These are phyloP conservation scores for Pythium coloratum DNA, from an alignment of 352 stramenopile genomes.

Conservation along the genomic window DNA sequence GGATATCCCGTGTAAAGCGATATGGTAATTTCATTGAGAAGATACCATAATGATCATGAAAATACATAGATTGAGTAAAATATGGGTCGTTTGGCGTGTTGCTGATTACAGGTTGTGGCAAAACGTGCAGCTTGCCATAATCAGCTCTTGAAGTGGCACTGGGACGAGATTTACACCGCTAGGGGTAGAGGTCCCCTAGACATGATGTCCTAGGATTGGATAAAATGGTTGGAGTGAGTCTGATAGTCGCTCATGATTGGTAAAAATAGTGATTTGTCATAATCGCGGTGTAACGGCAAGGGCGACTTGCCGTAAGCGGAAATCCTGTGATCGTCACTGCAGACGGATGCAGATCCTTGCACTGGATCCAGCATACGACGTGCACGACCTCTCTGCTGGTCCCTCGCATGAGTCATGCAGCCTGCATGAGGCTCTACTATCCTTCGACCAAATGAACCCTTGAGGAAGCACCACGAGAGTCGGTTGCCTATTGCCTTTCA, in stretches of 20 bases:
- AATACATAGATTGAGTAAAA: background rate
- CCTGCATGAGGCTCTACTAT: too few species aligned
- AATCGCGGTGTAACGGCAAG: background rate
- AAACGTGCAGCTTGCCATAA: background rate
- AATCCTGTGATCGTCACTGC: background rate
- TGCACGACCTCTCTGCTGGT: too few species aligned
- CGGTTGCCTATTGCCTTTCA: too few species aligned
- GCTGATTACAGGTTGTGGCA: background rate
- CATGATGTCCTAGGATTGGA: background rate
- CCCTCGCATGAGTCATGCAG: too few species aligned
- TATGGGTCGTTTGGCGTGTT: background rate
- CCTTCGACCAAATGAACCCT: too few species aligned
- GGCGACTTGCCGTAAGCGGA: background rate
- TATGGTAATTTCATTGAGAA: background rate
- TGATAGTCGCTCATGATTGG: background rate
- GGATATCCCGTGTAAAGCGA: background rate
- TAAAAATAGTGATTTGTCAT: background rate
- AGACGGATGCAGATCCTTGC: background rate
- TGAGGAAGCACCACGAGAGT: too few species aligned
- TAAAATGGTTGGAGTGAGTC: background rate
- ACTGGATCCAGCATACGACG: background rate
- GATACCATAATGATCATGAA: background rate
- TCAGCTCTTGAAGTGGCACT: constrained; percentile 1
- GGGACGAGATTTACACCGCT: background rate
- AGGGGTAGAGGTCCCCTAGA: background rate